Evolutionary conservation across 345 rosid species (phyloP).

Genomic region (rapeseed (Brassica napus)): Da-Ae NC_063441.1:21616501-21617000

Average conservation of each 20-base stretch:
- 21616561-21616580: slow-evolving; percentile 20
- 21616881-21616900: background rate
- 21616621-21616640: background rate
- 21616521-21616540: background rate
- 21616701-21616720: slow-evolving; percentile 20
- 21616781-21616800: background rate
- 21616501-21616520: slow-evolving; percentile 8
- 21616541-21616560: slow-evolving; percentile 21
- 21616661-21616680: background rate
- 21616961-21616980: background rate
- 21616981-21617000: background rate
- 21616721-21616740: slow-evolving; percentile 12
- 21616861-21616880: too few species aligned
- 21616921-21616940: background rate
- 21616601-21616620: background rate
- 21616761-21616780: slow-evolving; percentile 9
- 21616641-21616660: background rate
- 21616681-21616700: slow-evolving; percentile 19
- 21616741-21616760: slow-evolving; percentile 14
- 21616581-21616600: slow-evolving; percentile 23
- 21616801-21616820: background rate
- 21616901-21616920: background rate
- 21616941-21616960: background rate
- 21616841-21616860: background rate
- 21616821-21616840: background rate